These are phyloP conservation scores for Penicillium sp. DNA, from an alignment of 2,329 filamentous ascomycete genomes.

Conservation along the genomic window DNA sequence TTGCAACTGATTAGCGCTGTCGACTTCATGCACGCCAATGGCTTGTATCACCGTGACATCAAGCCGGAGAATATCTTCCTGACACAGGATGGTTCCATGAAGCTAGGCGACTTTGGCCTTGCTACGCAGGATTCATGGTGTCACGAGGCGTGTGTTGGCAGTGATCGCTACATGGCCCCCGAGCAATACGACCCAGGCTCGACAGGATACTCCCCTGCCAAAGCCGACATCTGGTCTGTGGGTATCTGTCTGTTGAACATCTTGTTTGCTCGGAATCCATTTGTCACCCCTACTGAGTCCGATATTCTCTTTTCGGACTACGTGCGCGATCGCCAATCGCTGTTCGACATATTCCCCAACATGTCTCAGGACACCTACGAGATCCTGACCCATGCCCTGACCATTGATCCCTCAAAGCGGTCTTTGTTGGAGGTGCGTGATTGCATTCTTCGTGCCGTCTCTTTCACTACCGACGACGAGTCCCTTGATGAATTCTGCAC, in stretches of 20 bases:
- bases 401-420: conserved; percentile 84
- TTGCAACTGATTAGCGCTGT: conserved; percentile 87
- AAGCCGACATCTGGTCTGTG: conserved; percentile 96
- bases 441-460: conserved; percentile 74
- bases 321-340: conserved; percentile 84
- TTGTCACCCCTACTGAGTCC: conserved; percentile 83
- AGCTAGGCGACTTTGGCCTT: conserved; percentile 93
- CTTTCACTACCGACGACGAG: conserved; percentile 93
- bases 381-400: conserved; percentile 86
- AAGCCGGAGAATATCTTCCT: conserved; percentile 99
- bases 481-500: conserved; percentile 89
- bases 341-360: conserved; percentile 96
- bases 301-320: conserved; percentile 94
- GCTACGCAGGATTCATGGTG: conserved; percentile 89
- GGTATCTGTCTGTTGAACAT: conserved; percentile 96
- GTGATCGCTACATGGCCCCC: conserved; percentile 98
- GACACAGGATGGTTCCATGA: conserved; percentile 80
- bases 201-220: conserved; percentile 84
- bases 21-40: conserved; percentile 84
- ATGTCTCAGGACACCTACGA: conserved; percentile 99
- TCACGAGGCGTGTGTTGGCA: conserved; percentile 88
- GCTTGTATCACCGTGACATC: conserved; percentile 95
- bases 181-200: conserved; percentile 92
- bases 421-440: conserved; percentile 76
- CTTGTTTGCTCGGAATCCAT: conserved; percentile 94